Base-by-base conservation (phyloP, 2,329 filamentous ascomycete genomes). In the Lecanoromycetidae sp. region DNA sequence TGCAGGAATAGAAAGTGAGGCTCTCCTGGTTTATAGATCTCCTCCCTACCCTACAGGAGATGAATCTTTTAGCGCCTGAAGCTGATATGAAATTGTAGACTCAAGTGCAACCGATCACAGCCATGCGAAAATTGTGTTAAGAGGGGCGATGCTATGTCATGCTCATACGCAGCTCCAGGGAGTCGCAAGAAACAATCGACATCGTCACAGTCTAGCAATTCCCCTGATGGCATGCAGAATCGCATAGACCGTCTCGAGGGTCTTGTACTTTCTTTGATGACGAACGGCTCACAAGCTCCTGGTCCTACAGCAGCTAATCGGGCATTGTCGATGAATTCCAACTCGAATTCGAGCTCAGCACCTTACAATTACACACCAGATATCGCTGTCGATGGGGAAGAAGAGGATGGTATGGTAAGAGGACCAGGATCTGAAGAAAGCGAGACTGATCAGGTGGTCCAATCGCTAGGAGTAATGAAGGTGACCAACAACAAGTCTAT, bases 1-100 rank as follows among this genome's bases (percentile, higher is more conserved):
- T 96, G 90, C 65, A 77, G 90, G 61, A 84, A 88, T 58, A 80
- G 88, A 69, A 96, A 96, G 85, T 91, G 70, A 69, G 75, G 63
- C 29, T 33, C 47, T 26, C 4, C 15, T 17, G n/a, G 5, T 36
- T 32, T 4, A 23, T 8, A 17, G 25, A 30, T 19, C 27, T 23
- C 19, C 37, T 6, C 22, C 23, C 8, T n/a, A 3, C 34, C 39
- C 25, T 25, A 32, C 25, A 33, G 43, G 25, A 32, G 17, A 15
- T n/a, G 29, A 4, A 30, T 19, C 33, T 29, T 15, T 15, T 30
- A 6, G n/a, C 12, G 7, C 12, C 15, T 26, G 7, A 27, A 32
- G 26, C 39, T 48, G 25, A 52, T 27, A 20, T 17, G 19, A 9
- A 10, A 25, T 6, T 35, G 8, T 32, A 74, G 71, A 55, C 60